phyloP scores from a whole-genome alignment of 2,329 filamentous ascomycete genomes.

The Diaporthe longicolla region DNA sequence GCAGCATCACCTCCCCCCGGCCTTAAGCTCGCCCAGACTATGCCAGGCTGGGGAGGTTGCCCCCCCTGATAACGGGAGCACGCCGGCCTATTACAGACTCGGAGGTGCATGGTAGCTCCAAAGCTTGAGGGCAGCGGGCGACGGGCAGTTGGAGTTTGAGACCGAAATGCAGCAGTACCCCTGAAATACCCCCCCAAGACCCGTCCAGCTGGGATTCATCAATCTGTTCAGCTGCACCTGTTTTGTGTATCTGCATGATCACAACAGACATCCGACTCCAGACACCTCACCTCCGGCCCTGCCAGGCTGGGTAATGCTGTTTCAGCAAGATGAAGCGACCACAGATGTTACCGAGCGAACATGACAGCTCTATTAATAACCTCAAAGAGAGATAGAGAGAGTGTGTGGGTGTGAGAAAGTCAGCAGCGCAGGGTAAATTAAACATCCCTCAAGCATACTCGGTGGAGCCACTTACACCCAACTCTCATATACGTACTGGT shows the following conservation, averaged over 20 bases:
- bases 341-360: not conserved
- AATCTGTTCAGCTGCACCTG: not conserved
- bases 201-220: slow-evolving; percentile 13
- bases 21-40: slow-evolving; percentile 5
- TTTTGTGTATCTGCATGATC: not conserved
- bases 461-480: not conserved
- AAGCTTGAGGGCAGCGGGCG: slow-evolving; percentile 7
- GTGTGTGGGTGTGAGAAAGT: not conserved
- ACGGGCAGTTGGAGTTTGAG: not conserved
- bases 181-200: not conserved
- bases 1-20: slow-evolving; percentile 34
- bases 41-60: slow-evolving; percentile 28
- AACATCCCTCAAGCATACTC: not conserved
- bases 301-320: not conserved
- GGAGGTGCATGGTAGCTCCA: not conserved
- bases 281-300: not conserved
- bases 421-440: not conserved
- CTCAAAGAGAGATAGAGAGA: not conserved
- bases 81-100: not conserved
- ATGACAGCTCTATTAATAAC: not conserved
- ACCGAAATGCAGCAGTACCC: not conserved
- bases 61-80: slow-evolving; percentile 1
- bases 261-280: not conserved
- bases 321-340: slow-evolving; percentile 23
- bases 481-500: not conserved